phyloP scores from a whole-genome alignment of 2,329 filamentous ascomycete genomes.

The Colletotrichum sp. region DNA sequence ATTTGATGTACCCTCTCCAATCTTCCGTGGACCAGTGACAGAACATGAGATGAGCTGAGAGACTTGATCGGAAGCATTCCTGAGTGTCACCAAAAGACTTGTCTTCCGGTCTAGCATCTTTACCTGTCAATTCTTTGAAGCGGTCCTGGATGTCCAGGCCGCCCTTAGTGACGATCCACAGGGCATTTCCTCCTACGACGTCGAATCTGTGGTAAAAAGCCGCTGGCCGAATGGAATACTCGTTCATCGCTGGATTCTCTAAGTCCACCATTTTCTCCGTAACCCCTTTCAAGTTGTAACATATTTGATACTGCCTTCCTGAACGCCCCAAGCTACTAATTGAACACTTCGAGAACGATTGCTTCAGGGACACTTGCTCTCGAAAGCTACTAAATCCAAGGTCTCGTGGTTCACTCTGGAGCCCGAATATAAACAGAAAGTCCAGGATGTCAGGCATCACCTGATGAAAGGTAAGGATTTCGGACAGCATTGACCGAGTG shows the following conservation, averaged over 20 bases:
- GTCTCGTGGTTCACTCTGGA: background rate
- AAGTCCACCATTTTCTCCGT: too few species aligned
- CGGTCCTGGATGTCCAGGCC: background rate
- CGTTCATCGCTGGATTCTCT: too few species aligned
- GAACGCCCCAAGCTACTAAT: too few species aligned
- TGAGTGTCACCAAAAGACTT: background rate
- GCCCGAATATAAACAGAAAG: background rate
- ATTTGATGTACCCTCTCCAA: background rate
- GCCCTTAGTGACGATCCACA: background rate
- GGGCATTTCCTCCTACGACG: background rate
- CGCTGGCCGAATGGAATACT: too few species aligned
- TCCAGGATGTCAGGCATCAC: background rate
- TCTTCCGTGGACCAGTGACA: background rate
- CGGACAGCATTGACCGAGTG: background rate
- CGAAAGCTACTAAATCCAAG: too few species aligned
- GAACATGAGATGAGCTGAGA: background rate
- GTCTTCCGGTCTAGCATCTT: background rate
- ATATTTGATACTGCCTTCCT: background rate
- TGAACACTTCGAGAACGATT: too few species aligned
- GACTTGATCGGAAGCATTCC: background rate
- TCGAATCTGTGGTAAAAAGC: background rate
- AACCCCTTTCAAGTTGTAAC: background rate
- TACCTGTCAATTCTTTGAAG: background rate
- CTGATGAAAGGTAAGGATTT: background rate
- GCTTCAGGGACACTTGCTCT: too few species aligned